Base-by-base conservation (phyloP, 2,329 filamentous ascomycete species). In the Talaromyces sp. region DNA sequence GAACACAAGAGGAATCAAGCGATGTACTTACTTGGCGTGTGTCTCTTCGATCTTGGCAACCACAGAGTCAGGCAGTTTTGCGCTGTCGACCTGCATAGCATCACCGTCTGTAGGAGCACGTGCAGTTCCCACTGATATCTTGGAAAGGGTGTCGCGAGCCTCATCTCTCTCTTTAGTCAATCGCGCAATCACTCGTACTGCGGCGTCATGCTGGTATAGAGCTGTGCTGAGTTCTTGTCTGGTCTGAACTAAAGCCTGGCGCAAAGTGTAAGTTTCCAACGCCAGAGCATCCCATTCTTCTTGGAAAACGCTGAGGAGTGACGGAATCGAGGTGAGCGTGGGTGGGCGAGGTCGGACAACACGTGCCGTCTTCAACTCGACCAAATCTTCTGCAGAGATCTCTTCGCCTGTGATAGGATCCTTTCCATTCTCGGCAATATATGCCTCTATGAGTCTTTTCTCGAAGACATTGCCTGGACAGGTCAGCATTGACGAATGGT, bases 231-330 rank as follows among this genome's bases (percentile, higher is more conserved):
- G 87, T 82, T 99, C 95, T 80, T 97, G 93, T 69, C 94, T 86
- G 49, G 93, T 96, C 76, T 96, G 91, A 61, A 90, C 86, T 68
- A 99, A 84, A 75, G 97, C 92, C 78, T 97, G 91, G 80, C 91
- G 90, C 67, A 98, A 82, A 70, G 92, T 95, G 78, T 93, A 97
- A 60, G 92, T 91, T 81, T 99, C 95, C 41, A 98, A 83, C 13
- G 94, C 92, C 52, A 97, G 82, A 9, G 93, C 90, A 77, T 99
- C 95, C 95, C 95, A 99, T 84, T 99, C 95, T 78, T 96, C 96
- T 78, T 99, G 95, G 78, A 99, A 98, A 45, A 93, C 90, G 59
- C 92, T 90, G 64, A 99, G 90, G 64, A 99, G 87, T 19, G 95
- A 93, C 25, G 95, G 95, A 74, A 99, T 97, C 43, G 95, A 99